Evolutionary conservation across 2,329 filamentous ascomycete genomes (phyloP), one percentile per base, ranked within the genome.

Genomic region (Trichoderma sp.): DNA sequence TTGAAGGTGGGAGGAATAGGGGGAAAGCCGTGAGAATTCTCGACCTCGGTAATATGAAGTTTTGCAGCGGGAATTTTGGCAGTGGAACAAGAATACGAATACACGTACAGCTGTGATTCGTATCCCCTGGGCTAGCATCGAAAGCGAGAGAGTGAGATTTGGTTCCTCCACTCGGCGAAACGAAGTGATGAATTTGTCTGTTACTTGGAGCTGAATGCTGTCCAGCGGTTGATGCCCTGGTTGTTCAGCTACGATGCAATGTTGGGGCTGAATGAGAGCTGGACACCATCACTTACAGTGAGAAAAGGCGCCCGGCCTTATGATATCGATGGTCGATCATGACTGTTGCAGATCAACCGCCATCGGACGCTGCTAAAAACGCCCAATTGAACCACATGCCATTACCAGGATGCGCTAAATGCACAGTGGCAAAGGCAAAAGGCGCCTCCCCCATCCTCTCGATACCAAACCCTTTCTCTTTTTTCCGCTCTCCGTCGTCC

Each of bases 61-160:
- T 39, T 14, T 39, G 34, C 34, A 39, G 34, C 34, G 9, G 41
- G 17, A 30, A 21, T 26, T 34, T 51, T 10, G 41, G 48, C 26
- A 52, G 44, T 39, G 34, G 34, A 39, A 39, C 34, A 39, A 39
- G 34, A 39, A 39, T 39, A 39, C 44, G 24, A 61, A 62, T 62
- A 62, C 59, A 62, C 58, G 34, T 17, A 14, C 30, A 9, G 30
- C 30, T 15, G 28, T 51, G 45, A 26, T 51, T 61, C 58, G 58
- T 61, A 51, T 51, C 34, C 45, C 58, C 45, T 52, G 50, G 5
- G 50, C 44, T 60, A 39, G 34, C 34, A 12, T 39, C 7, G 34
- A 39, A 14, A 12, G 34, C 34, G 34, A 39, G n/a, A 39, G 34
- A 39, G 10, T 14, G 34, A 14, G 14, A 14, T 15, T 30, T 15